Conservation (phyloP, 352 stramenopile species). For the Phytophthora pini region DNA sequence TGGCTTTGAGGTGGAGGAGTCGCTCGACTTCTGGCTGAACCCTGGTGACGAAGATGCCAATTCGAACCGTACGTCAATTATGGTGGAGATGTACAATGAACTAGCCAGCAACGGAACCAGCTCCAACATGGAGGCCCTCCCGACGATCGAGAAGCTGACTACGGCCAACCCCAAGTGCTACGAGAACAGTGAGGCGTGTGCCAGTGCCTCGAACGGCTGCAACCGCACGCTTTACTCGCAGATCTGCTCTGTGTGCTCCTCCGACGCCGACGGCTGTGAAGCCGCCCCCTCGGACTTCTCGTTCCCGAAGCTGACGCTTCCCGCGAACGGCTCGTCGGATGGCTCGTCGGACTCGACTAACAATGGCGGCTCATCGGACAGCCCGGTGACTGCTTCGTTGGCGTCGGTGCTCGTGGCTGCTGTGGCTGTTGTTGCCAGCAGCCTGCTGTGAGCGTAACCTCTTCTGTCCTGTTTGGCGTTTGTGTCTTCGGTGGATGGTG, state of each 20-base stretch:
- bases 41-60: constrained; percentile 53
- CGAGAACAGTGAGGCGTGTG: constrained; percentile 64
- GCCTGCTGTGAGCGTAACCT: constrained; percentile 43
- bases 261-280: constrained; percentile 6
- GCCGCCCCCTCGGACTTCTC: constrained; percentile 15
- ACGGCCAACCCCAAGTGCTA: constrained; percentile 72
- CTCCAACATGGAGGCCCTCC: constrained; percentile 57
- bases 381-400: constrained; percentile 29
- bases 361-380: constrained; percentile 15
- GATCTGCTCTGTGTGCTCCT: constrained; percentile 61
- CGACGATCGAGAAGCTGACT: constrained; percentile 44
- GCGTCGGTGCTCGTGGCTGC: constrained; percentile 37
- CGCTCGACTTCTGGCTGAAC: constrained; percentile 75
- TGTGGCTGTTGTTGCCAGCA: constrained; percentile 53
- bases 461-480: constrained; percentile 12
- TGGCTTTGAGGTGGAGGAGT: constrained; percentile 38
- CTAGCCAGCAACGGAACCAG: constrained; percentile 36
- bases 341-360: constrained; percentile 9
- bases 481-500: not conserved
- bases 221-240: constrained; percentile 66
- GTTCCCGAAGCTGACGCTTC: constrained; percentile 35
- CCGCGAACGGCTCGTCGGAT: constrained; percentile 16
- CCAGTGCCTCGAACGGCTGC: constrained; percentile 51
- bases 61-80: constrained; percentile 37
- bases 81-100: constrained; percentile 66